A percentile compares a stretch with the other conserved stretches of the same genome.
Conservation (phyloP, 2,329 filamentous ascomycete genomes). For the Cladophialophora psammophila region DNA sequence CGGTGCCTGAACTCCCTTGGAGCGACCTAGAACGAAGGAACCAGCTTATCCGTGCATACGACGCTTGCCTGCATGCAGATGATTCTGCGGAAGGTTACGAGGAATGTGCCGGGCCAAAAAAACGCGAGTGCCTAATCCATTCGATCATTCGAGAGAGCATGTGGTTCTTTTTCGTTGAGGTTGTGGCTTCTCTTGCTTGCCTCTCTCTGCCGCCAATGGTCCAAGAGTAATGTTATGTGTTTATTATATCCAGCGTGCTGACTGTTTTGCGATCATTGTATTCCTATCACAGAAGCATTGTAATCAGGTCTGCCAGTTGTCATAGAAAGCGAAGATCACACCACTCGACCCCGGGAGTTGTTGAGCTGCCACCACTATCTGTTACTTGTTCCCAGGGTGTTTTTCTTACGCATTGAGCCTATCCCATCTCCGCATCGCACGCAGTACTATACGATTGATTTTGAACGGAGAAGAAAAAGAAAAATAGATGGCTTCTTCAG, state of each 20-base stretch:
- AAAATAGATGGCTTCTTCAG: constrained; percentile 15
- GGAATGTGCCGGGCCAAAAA: not conserved
- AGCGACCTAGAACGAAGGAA: not conserved
- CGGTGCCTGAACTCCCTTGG: not conserved
- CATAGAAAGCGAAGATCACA: not conserved
- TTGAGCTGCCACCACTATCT: not conserved
- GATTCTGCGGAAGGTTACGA: constrained; percentile 1
- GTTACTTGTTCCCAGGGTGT: not conserved
- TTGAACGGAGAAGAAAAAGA: not conserved
- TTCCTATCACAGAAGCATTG: not conserved
- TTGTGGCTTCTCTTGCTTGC: not conserved
- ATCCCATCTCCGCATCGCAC: not conserved
- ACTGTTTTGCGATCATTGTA: not conserved
- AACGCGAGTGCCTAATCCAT: constrained; percentile 6
- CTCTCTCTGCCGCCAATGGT: not conserved
- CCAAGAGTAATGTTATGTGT: not conserved
- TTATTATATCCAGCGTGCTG: not conserved
- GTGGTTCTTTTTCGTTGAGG: not conserved
- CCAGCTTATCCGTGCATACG: not conserved
- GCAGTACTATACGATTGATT: not conserved
- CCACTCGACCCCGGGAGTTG: not conserved
- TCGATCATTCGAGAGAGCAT: not conserved
- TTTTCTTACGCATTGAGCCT: not conserved
- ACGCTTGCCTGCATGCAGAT: not conserved
- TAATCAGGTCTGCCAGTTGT: not conserved